These are phyloP conservation scores for Candida tallmaniae DNA, from an alignment of 805 yeast species.

Conservation along the genomic window DNA sequence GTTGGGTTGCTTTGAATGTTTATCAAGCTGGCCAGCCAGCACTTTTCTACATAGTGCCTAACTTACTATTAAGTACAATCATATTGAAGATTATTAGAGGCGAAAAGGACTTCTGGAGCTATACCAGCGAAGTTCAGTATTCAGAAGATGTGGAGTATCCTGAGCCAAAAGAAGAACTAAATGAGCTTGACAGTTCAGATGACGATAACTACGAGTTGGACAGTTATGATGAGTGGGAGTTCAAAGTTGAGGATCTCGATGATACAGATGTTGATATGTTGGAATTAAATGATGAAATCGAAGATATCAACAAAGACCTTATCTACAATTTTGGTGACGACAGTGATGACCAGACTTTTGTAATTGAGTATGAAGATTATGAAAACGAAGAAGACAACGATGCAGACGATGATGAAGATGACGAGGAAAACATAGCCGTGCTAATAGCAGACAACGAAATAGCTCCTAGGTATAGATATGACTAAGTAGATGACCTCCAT, in stretches of 20 bases:
- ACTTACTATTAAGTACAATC: slow-evolving; percentile 26
- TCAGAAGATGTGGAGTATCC: slow-evolving; percentile 4
- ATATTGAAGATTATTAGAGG: slow-evolving; percentile 31
- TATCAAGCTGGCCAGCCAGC: slow-evolving; percentile 62
- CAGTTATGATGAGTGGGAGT: slow-evolving; percentile 14
- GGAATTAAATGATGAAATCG: slow-evolving; percentile 7
- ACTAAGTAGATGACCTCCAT: slow-evolving; percentile 1
- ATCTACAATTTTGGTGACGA: slow-evolving; percentile 14
- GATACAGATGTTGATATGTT: slow-evolving; percentile 18
- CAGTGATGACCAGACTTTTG: slow-evolving; percentile 14
- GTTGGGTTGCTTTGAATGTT: slow-evolving; percentile 23
- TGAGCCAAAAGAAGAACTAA: too few species aligned
- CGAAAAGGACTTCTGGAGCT: slow-evolving; percentile 42
- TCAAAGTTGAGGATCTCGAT: slow-evolving; percentile 15
- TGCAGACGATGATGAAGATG: slow-evolving; percentile 10
- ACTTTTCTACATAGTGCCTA: slow-evolving; percentile 57
- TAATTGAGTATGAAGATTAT: slow-evolving; percentile 9
- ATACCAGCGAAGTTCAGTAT: slow-evolving; percentile 21
- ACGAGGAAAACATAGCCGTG: slow-evolving; percentile 7
- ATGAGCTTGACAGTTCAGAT: too few species aligned
- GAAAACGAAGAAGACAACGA: slow-evolving; percentile 8
- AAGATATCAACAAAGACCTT: slow-evolving; percentile 8
- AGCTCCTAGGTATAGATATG: slow-evolving; percentile 8
- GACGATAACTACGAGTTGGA: slow-evolving; percentile 16
- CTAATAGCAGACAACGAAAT: slow-evolving; percentile 4